phyloP scores from a whole-genome alignment of 805 yeast species.

The Ogataea philodendri region DNA sequence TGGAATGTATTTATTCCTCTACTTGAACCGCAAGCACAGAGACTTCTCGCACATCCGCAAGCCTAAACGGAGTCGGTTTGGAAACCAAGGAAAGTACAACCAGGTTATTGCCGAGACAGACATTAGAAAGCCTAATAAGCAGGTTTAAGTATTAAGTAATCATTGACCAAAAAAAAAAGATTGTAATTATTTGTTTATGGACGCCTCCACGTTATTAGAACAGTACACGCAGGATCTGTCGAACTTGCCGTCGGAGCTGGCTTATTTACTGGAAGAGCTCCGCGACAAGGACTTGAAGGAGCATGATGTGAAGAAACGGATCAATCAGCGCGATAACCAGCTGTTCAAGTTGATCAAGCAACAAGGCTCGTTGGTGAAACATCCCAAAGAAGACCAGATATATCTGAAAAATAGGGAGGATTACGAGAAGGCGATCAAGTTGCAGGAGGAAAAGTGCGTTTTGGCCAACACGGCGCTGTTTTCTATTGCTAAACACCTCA shows the following conservation, averaged over 20 bases:
- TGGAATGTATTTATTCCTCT: conserved; percentile 63
- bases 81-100: conserved; percentile 32
- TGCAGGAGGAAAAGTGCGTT: conserved; percentile 77
- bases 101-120: conserved; percentile 30
- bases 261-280: conserved; percentile 76
- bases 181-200: conserved; percentile 48
- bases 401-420: conserved; percentile 68
- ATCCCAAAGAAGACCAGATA: conserved; percentile 74
- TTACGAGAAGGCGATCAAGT: conserved; percentile 51
- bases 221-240: conserved; percentile 62
- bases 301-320: conserved; percentile 63
- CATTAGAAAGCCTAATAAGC: conserved; percentile 29
- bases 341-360: conserved; percentile 79
- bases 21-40: conserved; percentile 53
- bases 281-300: conserved; percentile 64
- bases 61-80: conserved; percentile 36
- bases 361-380: conserved; percentile 75
- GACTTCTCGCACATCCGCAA: conserved; percentile 47
- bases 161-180: conserved; percentile 9
- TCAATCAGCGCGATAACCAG: conserved; percentile 70
- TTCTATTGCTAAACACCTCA: conserved; percentile 70
- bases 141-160: conserved; percentile 7
- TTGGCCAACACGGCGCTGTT: conserved; percentile 83
- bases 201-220: conserved; percentile 81
- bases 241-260: conserved; percentile 84